A percentile compares a stretch with the other conserved stretches of the same genome.
These are phyloP conservation scores for Neltuma alba DNA, from an alignment of 306 rosid species.

Conservation along the genomic window DNA sequence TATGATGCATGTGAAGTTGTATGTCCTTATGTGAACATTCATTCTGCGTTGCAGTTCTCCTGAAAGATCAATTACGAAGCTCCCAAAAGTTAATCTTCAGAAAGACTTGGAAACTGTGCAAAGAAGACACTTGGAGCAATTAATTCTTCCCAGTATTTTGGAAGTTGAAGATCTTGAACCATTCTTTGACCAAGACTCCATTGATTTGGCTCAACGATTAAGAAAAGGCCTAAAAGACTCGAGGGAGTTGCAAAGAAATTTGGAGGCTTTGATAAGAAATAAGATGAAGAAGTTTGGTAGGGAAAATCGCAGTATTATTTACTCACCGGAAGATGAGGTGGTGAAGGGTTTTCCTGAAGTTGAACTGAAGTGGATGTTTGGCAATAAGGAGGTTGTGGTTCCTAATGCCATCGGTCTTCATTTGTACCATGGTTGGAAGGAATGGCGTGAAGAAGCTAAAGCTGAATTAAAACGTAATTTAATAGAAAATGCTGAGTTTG, in stretches of 20 bases:
- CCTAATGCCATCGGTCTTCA: slow-evolving; percentile 82
- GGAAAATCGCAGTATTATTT: slow-evolving; percentile 61
- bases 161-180: slow-evolving; percentile 66
- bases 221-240: slow-evolving; percentile 71
- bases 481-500: slow-evolving; percentile 68
- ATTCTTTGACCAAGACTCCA: slow-evolving; percentile 60
- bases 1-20: slow-evolving; percentile 31
- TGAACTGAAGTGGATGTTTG: slow-evolving; percentile 88
- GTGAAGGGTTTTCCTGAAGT: slow-evolving; percentile 89
- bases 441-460: slow-evolving; percentile 89
- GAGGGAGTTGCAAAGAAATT: slow-evolving; percentile 66
- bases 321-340: slow-evolving; percentile 77
- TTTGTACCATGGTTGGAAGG: slow-evolving; percentile 91
- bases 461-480: slow-evolving; percentile 68
- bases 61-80: slow-evolving; percentile 55
- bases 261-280: slow-evolving; percentile 67
- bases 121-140: slow-evolving; percentile 74
- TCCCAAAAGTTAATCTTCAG: slow-evolving; percentile 70
- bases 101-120: slow-evolving; percentile 77
- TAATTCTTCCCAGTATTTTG: slow-evolving; percentile 71
- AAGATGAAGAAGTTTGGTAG: slow-evolving; percentile 68
- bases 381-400: slow-evolving; percentile 78
- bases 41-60: slow-evolving; percentile 61
- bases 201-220: slow-evolving; percentile 62
- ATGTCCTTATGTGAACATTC: slow-evolving; percentile 43